Base-by-base conservation (phyloP, 1,284 basidiomycete species). In the Trichosporon sp. region DNA sequence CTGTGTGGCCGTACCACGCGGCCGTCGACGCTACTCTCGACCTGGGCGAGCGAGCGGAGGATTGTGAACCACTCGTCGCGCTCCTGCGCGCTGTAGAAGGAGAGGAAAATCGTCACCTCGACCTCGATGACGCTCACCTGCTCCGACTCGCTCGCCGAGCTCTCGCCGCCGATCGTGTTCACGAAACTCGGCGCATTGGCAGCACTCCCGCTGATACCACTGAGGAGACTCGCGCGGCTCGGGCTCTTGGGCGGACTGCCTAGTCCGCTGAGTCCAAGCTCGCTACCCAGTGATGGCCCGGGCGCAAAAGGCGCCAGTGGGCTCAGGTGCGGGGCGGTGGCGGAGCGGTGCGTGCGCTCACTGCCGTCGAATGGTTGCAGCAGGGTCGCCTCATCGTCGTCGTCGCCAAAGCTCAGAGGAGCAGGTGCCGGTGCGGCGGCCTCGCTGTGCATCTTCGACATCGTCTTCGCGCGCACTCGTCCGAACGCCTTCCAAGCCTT, bases 11-110 rank as follows among this genome's bases (percentile, higher is more conserved):
- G 63, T 3, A 60, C 23, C 10, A 34, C 16, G 27, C 63, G 49
- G 9, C 52, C 34, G 10, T 61, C 31, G 25, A 61, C 60, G 10
- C 11, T 14, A 32, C 36, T 13, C 5, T 61, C 61, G 14, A 63
- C 19, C 5, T 59, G 44, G 1, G 68, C 65, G 4, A 71, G 52
- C 6, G 66, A 57, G 1, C 63, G 62, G 6, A 71, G 56, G 16
- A 68, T 60, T 25, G 58, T 58, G 27, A 59, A 64, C 70, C 70
- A 71, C 31, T 68, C 66, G 21, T 65, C 66, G 21, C 61, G 63
- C n/a, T 60, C 59, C n/a, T 36, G 34, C 37, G 46, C 29, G 14
- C 61, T 52, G 16, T 21, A n/a, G 61, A 65, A 69, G 0, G 64
- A 57, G 4, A 68, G 56, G 54, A 59, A 68, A 10, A 65, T 29